phyloP scores from a whole-genome alignment of 2,329 filamentous ascomycete species.

The Immersiporthe knoxdaviesiana region DNA sequence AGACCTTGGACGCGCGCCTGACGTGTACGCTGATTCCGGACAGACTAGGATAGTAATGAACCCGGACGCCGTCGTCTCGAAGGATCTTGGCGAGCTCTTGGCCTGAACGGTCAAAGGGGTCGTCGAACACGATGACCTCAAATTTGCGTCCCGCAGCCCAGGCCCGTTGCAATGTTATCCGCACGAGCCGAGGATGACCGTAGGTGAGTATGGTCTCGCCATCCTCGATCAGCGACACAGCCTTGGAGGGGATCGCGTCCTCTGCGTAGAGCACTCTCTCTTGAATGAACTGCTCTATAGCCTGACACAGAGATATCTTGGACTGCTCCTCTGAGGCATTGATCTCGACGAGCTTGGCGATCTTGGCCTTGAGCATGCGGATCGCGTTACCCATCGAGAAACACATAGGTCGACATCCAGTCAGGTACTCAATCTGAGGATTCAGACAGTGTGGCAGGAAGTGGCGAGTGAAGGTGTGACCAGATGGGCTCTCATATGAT shows the following conservation, averaged over 20 bases:
- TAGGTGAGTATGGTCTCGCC: constrained; percentile 87
- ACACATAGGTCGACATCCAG: constrained; percentile 91
- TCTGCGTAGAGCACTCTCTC: constrained; percentile 89
- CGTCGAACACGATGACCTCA: constrained; percentile 82
- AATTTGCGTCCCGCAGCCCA: constrained; percentile 73
- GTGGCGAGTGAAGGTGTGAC: constrained; percentile 85
- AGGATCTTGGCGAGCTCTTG: constrained; percentile 70
- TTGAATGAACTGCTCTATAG: constrained; percentile 87
- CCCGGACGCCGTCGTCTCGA: constrained; percentile 67
- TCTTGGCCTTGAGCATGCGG: constrained; percentile 88
- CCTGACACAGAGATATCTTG: constrained; percentile 75
- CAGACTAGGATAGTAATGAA: constrained; percentile 78
- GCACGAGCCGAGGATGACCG: constrained; percentile 83
- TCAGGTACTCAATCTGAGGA: constrained; percentile 93
- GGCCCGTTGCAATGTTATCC: constrained; percentile 78
- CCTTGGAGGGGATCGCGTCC: constrained; percentile 79
- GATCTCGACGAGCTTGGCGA: constrained; percentile 81
- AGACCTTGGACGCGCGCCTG: constrained; percentile 66
- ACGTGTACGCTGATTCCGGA: constrained; percentile 77
- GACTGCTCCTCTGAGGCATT: constrained; percentile 80
- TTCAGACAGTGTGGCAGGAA: constrained; percentile 89
- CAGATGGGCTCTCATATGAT: constrained; percentile 86
- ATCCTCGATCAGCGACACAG: constrained; percentile 73
- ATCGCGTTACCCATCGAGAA: constrained; percentile 98
- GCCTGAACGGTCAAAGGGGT: constrained; percentile 57